phyloP scores from a whole-genome alignment of 805 yeast species.

The Priceomyces carsonii region DNA sequence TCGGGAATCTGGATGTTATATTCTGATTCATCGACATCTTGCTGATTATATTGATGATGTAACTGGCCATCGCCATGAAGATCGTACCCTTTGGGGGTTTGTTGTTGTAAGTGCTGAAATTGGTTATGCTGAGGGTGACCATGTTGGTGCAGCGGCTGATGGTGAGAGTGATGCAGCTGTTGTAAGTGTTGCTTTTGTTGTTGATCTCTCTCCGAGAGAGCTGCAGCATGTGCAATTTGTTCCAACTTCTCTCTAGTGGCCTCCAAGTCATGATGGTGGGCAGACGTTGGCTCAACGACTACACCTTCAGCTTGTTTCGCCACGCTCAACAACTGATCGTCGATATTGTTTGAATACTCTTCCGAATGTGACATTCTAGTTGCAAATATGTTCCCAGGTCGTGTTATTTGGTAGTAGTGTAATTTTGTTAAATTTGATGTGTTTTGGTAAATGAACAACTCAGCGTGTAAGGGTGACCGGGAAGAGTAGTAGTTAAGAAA shows the following conservation, averaged over 20 bases:
- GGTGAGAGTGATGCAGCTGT: slow-evolving; percentile 10
- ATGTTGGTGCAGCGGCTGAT: slow-evolving; percentile 11
- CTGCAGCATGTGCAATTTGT: slow-evolving; percentile 28
- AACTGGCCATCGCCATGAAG: slow-evolving; percentile 10
- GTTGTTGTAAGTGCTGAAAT: slow-evolving; percentile 15
- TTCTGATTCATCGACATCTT: slow-evolving; percentile 36
- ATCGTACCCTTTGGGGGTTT: slow-evolving; percentile 11
- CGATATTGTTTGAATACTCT: slow-evolving; percentile 36
- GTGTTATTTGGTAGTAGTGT: slow-evolving; percentile 26
- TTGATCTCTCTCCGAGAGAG: slow-evolving; percentile 15
- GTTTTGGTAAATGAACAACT: slow-evolving; percentile 14
- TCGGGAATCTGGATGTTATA: slow-evolving; percentile 49
- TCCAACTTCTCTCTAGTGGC: slow-evolving; percentile 31
- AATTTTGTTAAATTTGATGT: slow-evolving; percentile 15
- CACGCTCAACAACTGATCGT: slow-evolving; percentile 42
- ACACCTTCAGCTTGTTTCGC: slow-evolving; percentile 35
- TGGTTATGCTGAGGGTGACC: slow-evolving; percentile 14
- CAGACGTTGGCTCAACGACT: slow-evolving; percentile 10
- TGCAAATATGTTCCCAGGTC: slow-evolving; percentile 15
- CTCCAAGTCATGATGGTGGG: slow-evolving; percentile 15
- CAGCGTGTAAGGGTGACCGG: too few relatives aligned
- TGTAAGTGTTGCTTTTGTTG: slow-evolving; percentile 14
- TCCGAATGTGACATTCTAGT: slow-evolving; percentile 12
- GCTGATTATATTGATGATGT: slow-evolving; percentile 10
- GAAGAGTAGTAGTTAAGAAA: too few relatives aligned